A percentile compares a stretch with the other conserved stretches of the same genome.
Evolutionary conservation across 208 protist genomes (phyloP).

Genomic region (Crithidia bombi): DNA sequence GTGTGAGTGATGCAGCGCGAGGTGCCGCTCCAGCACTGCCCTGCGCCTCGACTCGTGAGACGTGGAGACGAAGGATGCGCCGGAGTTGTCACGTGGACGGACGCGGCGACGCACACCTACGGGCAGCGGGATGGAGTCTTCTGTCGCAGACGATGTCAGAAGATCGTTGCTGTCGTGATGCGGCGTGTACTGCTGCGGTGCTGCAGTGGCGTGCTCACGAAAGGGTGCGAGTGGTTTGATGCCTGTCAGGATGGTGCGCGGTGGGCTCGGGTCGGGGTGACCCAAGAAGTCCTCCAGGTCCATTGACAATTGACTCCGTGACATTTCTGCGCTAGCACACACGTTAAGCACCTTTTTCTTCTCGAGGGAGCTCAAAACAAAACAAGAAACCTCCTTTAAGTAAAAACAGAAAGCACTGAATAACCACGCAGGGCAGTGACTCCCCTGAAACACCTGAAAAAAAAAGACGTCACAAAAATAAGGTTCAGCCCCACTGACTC

Average conservation of each 20-base stretch:
- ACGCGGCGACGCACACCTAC: constrained; percentile 13
- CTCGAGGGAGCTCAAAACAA: background rate
- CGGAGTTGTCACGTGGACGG: constrained; percentile 11
- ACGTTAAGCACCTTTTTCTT: background rate
- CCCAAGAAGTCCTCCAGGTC: constrained; percentile 25
- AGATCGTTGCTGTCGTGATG: background rate
- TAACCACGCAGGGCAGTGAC: too few relatives aligned
- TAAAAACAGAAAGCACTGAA: too few relatives aligned
- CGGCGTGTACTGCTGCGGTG: background rate
- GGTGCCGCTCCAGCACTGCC: constrained; percentile 9
- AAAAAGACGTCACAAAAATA: too few relatives aligned
- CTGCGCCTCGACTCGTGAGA: constrained; percentile 19
- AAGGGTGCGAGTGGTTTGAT: constrained; percentile 18
- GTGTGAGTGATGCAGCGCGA: background rate
- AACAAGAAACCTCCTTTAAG: too few relatives aligned
- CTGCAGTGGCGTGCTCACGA: background rate
- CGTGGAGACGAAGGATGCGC: background rate
- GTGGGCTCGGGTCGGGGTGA: constrained; percentile 6
- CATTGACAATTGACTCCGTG: constrained; percentile 21
- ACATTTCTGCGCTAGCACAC: constrained; percentile 4
- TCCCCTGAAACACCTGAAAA: too few relatives aligned
- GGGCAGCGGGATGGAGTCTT: background rate
- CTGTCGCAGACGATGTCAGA: background rate
- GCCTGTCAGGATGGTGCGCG: constrained; percentile 10
- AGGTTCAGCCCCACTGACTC: too few relatives aligned